Base-by-base conservation (phyloP, 768 basidiomycete species). In the Piloderma croceum region DNA sequence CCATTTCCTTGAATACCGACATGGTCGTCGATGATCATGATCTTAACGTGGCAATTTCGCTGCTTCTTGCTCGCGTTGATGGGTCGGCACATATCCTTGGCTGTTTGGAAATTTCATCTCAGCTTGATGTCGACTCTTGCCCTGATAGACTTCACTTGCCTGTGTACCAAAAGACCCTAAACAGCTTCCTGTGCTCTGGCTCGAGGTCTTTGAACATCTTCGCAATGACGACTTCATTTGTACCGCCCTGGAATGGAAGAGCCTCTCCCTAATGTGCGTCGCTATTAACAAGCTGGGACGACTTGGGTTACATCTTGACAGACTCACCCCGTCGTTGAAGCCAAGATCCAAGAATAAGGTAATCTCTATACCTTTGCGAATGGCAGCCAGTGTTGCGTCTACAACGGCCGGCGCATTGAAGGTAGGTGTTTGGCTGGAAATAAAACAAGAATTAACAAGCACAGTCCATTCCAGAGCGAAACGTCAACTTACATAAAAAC, bases 11-110 rank as follows among this genome's bases (percentile, higher is more conserved):
- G 66, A 44, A 86, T 83, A 11, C 72, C 76, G 33, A 83, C 72
- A 47, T 70, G 63, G 50, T 76, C 76, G 53, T 85, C 83, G 44
- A 83, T 70, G 24, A 73, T 65, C 63, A 81, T 81, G 52, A 84
- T 67, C 56, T 84, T 82, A 53, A 83, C 72, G 48, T 86, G 83
- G 53, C 83, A 85, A 55, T 82, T 85, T 18, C 83, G 69, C 48
- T 81, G 75, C 63, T 79, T 81, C 51, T 67, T 61, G 22, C 76
- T 71, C 9, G 83, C 82, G 42, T 80, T 79, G 31, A 83, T 66
- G 3, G 83, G 83, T 33, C 69, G 69, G 1, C 68, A 69, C 60
- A 81, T 77, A 51, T 83, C 81, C 54, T 77, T 82, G 38, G n/a
- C n/a, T n/a, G n/a, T n/a, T n/a, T n/a, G n/a, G n/a, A n/a, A n/a